Evolutionary conservation across 2,329 filamentous ascomycete genomes (phyloP), one percentile per base, ranked within the genome.

Genomic region (Scortechinia acanthostroma): DNA sequence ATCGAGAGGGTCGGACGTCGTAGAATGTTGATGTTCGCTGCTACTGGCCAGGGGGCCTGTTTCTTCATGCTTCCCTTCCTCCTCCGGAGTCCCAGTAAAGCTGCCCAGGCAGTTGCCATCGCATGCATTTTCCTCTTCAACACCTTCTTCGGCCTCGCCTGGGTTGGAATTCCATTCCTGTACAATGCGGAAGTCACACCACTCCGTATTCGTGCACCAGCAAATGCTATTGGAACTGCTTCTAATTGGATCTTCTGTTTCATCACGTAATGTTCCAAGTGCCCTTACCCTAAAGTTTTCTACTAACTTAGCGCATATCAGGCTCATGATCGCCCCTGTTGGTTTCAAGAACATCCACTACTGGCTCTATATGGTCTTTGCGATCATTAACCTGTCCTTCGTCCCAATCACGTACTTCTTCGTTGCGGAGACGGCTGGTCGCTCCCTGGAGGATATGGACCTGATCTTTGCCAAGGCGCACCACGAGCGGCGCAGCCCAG

Each of bases 161-260:
- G 75, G 76, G 65, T 81, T 42, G 74, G 75, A 19, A 75, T 82
- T 58, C 74, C 76, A 5, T 82, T 76, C 77, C 60, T 82, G 6
- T 81, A 79, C 58, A 74, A 77, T 3, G 75, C 77, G 42, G 77
- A 83, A 53, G 73, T 82, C 51, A 76, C 75, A 50, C 74, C 78
- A 22, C 59, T 83, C 48, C 68, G 71, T 48, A 81, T 78, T 43
- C 72, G 78, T 49, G 78, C 74, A 14, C 77, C 77, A 14, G 77
- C 77, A 43, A 84, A 84, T 53, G 81, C 81, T 1, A 61, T 84
- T 28, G 75, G 76, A 2, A 85, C 80, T 0, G 74, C 72, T 42
- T 72, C 70, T 28, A 80, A 80, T 59, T 80, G 76, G 76, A 63
- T 74, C 15, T 74, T 73, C 60, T 79, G 80, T 17, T 40, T 40